These are phyloP conservation scores for Fistulinella prunicolor DNA, from an alignment of 768 basidiomycete species.

Conservation along the genomic window DNA sequence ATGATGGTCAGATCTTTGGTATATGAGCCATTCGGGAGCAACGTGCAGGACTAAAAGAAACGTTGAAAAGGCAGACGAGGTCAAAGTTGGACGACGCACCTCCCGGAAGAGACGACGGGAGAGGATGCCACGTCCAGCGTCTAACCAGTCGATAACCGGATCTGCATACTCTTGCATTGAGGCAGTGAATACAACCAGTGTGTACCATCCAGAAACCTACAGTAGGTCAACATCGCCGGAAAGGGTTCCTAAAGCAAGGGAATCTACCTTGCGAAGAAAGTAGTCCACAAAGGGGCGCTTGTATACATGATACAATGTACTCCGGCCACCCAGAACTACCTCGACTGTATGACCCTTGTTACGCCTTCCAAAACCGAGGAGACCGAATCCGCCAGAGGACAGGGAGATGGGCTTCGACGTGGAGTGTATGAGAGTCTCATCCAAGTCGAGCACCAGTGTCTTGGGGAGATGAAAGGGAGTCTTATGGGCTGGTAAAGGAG, in stretches of 20 bases:
- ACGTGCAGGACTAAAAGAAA: slow-evolving; percentile 75
- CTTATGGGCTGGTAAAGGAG: slow-evolving; percentile 48
- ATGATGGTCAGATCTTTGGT: slow-evolving; percentile 89
- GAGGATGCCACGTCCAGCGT: slow-evolving; percentile 90
- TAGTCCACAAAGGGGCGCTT: slow-evolving; percentile 98
- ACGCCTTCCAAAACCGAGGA: slow-evolving; percentile 58
- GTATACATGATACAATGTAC: slow-evolving; percentile 95
- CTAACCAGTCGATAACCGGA: slow-evolving; percentile 99
- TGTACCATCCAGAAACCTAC: slow-evolving; percentile 99
- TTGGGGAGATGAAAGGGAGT: slow-evolving; percentile 82
- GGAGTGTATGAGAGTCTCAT: slow-evolving; percentile 98
- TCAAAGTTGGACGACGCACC: slow-evolving; percentile 43
- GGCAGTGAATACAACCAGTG: slow-evolving; percentile 96
- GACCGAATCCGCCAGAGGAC: slow-evolving; percentile 48
- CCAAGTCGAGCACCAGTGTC: slow-evolving; percentile 94
- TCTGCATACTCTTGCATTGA: slow-evolving; percentile 99
- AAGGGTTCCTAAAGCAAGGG: not conserved
- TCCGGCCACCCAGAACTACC: slow-evolving; percentile 83
- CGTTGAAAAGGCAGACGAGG: not conserved
- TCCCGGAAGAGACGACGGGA: slow-evolving; percentile 89
- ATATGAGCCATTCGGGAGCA: slow-evolving; percentile 89
- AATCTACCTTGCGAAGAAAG: slow-evolving; percentile 78
- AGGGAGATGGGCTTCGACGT: slow-evolving; percentile 74
- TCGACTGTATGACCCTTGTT: slow-evolving; percentile 87
- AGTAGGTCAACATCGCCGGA: slow-evolving; percentile 5